Conservation (phyloP, 1,139 yeast genomes). For the Geotrichum australiense region DNA sequence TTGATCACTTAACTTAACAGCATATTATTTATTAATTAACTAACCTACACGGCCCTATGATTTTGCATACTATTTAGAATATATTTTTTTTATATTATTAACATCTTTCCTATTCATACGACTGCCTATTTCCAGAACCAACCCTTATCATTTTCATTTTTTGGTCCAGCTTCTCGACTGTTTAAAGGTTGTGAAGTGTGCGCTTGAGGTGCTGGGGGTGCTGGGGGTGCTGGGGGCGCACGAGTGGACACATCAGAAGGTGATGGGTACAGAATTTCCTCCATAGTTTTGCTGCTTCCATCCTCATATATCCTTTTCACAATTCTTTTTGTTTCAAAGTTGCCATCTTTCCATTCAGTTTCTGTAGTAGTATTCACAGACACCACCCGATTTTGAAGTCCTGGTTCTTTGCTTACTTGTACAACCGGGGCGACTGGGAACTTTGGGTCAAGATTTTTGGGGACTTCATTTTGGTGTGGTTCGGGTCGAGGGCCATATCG, state of each 20-base stretch:
- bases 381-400: too few relatives aligned
- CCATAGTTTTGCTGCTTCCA: constrained; percentile 46
- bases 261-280: constrained; percentile 20
- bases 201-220: constrained; percentile 12
- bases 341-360: constrained; percentile 39
- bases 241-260: too few relatives aligned
- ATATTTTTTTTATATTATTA: neutral
- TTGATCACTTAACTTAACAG: constrained; percentile 5
- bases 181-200: constrained; percentile 7
- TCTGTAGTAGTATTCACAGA: constrained; percentile 4
- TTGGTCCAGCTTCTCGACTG: too few relatives aligned
- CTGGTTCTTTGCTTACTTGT: too few relatives aligned
- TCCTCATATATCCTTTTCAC: constrained; percentile 53
- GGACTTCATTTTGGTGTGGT: too few relatives aligned
- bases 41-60: neutral
- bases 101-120: neutral
- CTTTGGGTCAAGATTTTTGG: too few relatives aligned
- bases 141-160: constrained; percentile 19
- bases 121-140: constrained; percentile 30
- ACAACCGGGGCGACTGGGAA: too few relatives aligned
- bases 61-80: constrained; percentile 1
- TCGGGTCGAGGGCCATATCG: too few relatives aligned
- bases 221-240: neutral
- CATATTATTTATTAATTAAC: neutral
- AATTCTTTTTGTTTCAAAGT: constrained; percentile 48